Evolutionary conservation across 1,139 yeast genomes (phyloP), one percentile per base, ranked within the genome.

Genomic region (Sugiyamaella neomexicana): DNA sequence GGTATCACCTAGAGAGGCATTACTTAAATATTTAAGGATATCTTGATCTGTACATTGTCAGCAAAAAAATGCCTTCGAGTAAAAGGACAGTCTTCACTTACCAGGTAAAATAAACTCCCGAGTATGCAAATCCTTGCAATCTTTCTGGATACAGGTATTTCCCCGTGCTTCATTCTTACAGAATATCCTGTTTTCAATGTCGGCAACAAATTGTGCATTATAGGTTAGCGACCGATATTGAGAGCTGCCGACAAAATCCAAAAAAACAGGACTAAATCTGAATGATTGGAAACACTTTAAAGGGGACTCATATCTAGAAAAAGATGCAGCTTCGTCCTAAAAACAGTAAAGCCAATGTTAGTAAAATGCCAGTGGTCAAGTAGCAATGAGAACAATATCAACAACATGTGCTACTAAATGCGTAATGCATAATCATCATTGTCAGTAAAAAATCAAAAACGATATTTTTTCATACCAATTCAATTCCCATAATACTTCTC

Each of bases 81-180:
- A n/a, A n/a, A n/a, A n/a, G n/a, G n/a, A n/a, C n/a, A n/a, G n/a
- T n/a, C 31, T 7, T 5, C 20, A 49, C 52, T 49, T 36, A 65
- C 68, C 68, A 32, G 58, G 48, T 15, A 58, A 47, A 17, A 47
- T 51, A 42, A 66, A 62, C 38, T 69, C 70, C 12, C 51, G 46
- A 48, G 65, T 63, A 59, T 72, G 75, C 13, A 67, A 56, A 45
- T 52, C 53, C n/a, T 37, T 43, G 55, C 74, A 72, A 23, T 54
- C 52, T 17, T 50, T 46, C 29, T 59, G 61, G 17, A 31, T 49
- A 47, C 74, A 70, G 6, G 37, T 52, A 3, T 57, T 55, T n/a
- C 66, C 63, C 5, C 53, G 44, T 23, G 60, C 55, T 44, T 70
- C 73, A 9, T 52, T 57, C n/a, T 53, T 37, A 54, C 75, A 71